Evolutionary conservation across 192 early-diverging fungal species (phyloP).

Genomic region (Coemansia sp.): DNA sequence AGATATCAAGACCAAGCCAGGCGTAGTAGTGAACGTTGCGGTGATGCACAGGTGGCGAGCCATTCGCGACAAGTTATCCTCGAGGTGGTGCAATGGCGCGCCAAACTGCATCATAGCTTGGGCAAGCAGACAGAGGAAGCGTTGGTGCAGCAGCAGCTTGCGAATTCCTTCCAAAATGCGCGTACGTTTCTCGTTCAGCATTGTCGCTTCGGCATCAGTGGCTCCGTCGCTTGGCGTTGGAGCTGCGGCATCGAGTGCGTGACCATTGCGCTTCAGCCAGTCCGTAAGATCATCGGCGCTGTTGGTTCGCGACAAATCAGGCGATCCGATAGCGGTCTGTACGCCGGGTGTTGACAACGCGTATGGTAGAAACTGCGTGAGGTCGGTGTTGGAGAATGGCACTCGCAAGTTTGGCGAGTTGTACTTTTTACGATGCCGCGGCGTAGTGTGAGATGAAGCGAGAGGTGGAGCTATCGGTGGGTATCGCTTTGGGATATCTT

Average conservation of each 20-base stretch:
- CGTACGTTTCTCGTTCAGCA: conserved; percentile 10
- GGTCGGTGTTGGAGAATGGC: conserved; percentile 14
- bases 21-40: conserved; percentile 63
- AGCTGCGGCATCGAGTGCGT: conserved; percentile 1
- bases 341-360: conserved; percentile 27
- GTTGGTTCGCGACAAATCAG: conserved; percentile 10
- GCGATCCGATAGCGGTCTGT: conserved; percentile 19
- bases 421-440: neutral
- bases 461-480: neutral
- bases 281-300: conserved; percentile 17
- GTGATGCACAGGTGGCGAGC: conserved; percentile 59
- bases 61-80: conserved; percentile 60
- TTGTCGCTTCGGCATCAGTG: neutral
- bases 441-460: neutral
- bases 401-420: neutral
- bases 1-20: conserved; percentile 64
- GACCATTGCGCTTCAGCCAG: conserved; percentile 17
- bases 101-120: conserved; percentile 68
- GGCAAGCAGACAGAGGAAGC: conserved; percentile 60
- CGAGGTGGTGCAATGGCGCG: conserved; percentile 64
- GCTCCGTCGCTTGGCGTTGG: neutral
- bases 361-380: conserved; percentile 33
- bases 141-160: conserved; percentile 62
- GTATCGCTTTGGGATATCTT: neutral
- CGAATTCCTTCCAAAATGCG: conserved; percentile 28